These are phyloP conservation scores for Solanum hybrid DNA, from an alignment of 305 asterid species.

Conservation along the genomic window DNA sequence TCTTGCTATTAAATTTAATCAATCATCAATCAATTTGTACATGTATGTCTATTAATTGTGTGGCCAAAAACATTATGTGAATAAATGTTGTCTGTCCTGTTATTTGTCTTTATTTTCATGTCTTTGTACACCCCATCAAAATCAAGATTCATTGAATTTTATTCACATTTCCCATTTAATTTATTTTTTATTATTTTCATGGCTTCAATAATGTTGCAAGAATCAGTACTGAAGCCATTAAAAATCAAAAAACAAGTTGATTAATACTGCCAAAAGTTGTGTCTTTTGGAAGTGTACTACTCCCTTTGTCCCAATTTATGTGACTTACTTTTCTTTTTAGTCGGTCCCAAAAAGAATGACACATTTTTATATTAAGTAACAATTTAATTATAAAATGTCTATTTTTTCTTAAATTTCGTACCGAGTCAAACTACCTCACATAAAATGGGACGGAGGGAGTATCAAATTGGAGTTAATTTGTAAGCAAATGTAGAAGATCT, in stretches of 20 bases:
- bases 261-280: neutral
- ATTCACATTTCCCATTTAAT: neutral
- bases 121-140: neutral
- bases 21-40: neutral
- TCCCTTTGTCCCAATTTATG: no score
- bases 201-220: neutral
- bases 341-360: no score
- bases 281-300: neutral
- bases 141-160: neutral
- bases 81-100: neutral
- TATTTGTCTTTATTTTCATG: neutral
- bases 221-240: neutral
- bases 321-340: no score
- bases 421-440: no score
- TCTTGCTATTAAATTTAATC: neutral
- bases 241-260: neutral
- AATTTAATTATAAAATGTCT: no score
- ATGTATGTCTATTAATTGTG: neutral
- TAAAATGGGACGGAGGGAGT: no score
- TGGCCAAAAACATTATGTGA: neutral
- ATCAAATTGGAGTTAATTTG: neutral
- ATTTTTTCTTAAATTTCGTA: no score
- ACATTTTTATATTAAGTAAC: no score
- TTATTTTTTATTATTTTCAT: neutral
- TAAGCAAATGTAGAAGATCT: neutral